A percentile compares a stretch with the other conserved stretches of the same genome.
phyloP scores from a whole-genome alignment of 192 early-diverging fungal genomes.

The Coemansia sp. region DNA sequence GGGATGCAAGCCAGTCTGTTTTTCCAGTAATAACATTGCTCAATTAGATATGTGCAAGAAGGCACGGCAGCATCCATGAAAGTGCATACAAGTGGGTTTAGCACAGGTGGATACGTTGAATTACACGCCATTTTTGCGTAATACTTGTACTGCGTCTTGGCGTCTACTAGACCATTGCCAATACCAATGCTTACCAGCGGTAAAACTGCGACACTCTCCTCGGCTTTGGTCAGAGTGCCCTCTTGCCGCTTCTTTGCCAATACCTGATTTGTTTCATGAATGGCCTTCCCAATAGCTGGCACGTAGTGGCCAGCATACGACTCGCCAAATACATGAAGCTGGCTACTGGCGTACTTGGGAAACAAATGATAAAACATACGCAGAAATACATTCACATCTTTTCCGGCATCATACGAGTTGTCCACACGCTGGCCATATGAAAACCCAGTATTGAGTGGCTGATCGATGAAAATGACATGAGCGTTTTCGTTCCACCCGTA shows the following conservation, averaged over 20 bases:
- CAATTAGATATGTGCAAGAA: constrained; percentile 72
- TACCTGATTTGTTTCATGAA: constrained; percentile 75
- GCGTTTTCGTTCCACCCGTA: constrained; percentile 92
- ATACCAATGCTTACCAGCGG: constrained; percentile 78
- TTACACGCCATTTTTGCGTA: constrained; percentile 80
- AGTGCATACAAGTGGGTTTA: constrained; percentile 72
- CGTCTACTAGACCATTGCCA: constrained; percentile 91
- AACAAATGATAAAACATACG: constrained; percentile 88
- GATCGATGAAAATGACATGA: constrained; percentile 82
- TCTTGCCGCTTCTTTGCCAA: constrained; percentile 23
- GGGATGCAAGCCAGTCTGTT: constrained; percentile 81
- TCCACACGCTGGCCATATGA: constrained; percentile 75
- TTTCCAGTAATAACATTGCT: constrained; percentile 83
- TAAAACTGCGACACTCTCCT: constrained; percentile 57
- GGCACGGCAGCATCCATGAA: constrained; percentile 72
- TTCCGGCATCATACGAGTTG: constrained; percentile 77
- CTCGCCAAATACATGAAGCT: constrained; percentile 91
- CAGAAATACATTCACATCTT: constrained; percentile 89
- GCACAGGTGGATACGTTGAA: constrained; percentile 73
- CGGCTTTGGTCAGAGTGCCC: constrained; percentile 20
- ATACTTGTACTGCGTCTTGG: constrained; percentile 83
- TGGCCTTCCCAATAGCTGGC: constrained; percentile 83
- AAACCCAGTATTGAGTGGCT: constrained; percentile 91
- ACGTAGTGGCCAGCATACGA: constrained; percentile 92
- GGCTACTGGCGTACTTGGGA: constrained; percentile 71